Base-by-base conservation (phyloP, 257 asterid species). In the Solanum bulbocastanum region DNA sequence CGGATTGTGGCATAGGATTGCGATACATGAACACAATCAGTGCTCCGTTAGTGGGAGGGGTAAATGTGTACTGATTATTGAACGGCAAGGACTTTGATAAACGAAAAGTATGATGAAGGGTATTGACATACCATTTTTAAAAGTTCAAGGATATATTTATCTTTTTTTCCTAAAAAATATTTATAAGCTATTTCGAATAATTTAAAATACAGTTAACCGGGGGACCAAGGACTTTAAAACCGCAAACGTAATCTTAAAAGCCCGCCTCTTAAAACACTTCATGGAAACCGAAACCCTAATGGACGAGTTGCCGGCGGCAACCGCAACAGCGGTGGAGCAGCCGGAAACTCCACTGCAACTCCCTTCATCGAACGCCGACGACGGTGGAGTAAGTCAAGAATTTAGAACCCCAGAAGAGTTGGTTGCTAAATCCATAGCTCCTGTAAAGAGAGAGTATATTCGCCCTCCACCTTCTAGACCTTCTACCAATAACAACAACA, bases 351-450 rank as follows among this genome's bases (percentile, higher is more conserved):
- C 66, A 49, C 23, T 30, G 20, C 33, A 85, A 40, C 49, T 42
- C 1, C n/a, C 35, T 20, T 52, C 83, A 52, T 18, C 87, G 68
- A 68, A 42, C 25, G 22, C 25, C n/a, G 88, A 32, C 3, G 52
- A 75, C 25, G 72, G 88, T 1, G 83, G 69, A 25, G 32, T 44
- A 36, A 65, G 25, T 60, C 84, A 39, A 10, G 36, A 85, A 83
- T 83, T 25, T 27, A 86, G 81, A 78, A 88, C 87, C 84, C 78
- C 94, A 83, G 99, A 92, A 88, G 98, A 96, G 92, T 91, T 97
- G 84, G 94, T 94, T 91, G 98, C 98, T 66, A 96, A 94, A 93
- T 89, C 94, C 89, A 94, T 94, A 73, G 99, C 94, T 89, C 99
- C 99, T 5, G 98, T 96, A 30, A 97, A 94, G 78, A 92, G 89